Percentiles rank a stretch among this genome's conserved stretches.
phyloP scores from a whole-genome alignment of 495 filamentous ascomycete genomes.

The Penicillium salamii region DNA sequence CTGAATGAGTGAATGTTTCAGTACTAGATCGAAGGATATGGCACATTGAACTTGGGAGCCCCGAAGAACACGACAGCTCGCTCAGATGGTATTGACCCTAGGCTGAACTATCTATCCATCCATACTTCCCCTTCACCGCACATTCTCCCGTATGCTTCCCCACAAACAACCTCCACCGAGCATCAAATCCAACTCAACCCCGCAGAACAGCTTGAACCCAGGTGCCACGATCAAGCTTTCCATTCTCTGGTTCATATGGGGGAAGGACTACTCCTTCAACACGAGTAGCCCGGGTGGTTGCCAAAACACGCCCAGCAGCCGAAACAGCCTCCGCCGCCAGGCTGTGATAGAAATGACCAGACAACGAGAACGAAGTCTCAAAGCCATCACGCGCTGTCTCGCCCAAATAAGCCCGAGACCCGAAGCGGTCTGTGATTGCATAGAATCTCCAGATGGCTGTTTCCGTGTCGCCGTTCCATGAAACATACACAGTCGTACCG shows the following conservation, averaged over 20 bases:
- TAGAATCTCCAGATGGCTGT: constrained; percentile 39
- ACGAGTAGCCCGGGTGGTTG: constrained; percentile 18
- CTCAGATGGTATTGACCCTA: too few species aligned
- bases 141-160: too few species aligned
- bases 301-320: constrained; percentile 23
- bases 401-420: constrained; percentile 33
- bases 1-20: too few species aligned
- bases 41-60: too few species aligned
- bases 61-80: too few species aligned
- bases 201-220: constrained; percentile 14
- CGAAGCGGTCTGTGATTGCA: constrained; percentile 29
- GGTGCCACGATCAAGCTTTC: neutral
- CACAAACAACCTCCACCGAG: too few species aligned
- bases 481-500: constrained; percentile 35
- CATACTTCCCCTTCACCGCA: too few species aligned
- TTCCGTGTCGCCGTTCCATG: constrained; percentile 45
- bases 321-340: constrained; percentile 19
- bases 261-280: constrained; percentile 23
- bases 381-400: constrained; percentile 34
- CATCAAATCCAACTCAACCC: neutral
- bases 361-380: constrained; percentile 31
- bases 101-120: too few species aligned
- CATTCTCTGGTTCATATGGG: neutral
- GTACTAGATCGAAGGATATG: too few species aligned
- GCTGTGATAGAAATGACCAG: constrained; percentile 5